phyloP scores from a whole-genome alignment of 163 green algal genomes.

The Scenedesmus sp. region DNA sequence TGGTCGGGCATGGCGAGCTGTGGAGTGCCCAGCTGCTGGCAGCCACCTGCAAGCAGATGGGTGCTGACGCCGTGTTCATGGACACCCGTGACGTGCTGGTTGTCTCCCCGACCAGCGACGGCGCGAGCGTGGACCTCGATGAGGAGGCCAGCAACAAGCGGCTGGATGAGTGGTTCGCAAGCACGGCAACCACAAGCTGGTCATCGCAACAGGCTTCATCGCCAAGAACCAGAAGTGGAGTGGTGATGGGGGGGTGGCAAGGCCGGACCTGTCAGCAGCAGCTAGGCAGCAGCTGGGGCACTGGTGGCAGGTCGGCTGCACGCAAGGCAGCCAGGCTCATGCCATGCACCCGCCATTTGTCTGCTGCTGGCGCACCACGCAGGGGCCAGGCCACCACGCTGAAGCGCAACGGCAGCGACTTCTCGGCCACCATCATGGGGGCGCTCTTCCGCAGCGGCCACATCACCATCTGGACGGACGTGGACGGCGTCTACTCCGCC shows the following conservation, averaged over 20 bases:
- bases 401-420: constrained; percentile 95
- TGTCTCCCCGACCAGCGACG: constrained; percentile 86
- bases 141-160: constrained; percentile 80
- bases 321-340: neutral
- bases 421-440: constrained; percentile 96
- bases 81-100: constrained; percentile 96
- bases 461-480: constrained; percentile 99
- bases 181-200: constrained; percentile 63
- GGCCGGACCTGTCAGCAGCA: neutral
- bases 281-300: neutral
- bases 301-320: too few relatives aligned
- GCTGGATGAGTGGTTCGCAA: constrained; percentile 78
- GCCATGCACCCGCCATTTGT: neutral
- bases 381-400: constrained; percentile 90
- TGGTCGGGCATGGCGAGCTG: constrained; percentile 98
- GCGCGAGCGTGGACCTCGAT: constrained; percentile 90
- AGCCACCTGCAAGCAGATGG: constrained; percentile 73
- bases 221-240: constrained; percentile 80
- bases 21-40: constrained; percentile 93
- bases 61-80: constrained; percentile 83
- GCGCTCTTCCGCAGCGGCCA: constrained; percentile 82
- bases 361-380: neutral
- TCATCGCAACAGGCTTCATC: constrained; percentile 96
- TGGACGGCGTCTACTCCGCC: constrained; percentile 96
- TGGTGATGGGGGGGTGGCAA: neutral